Percentiles rank a stretch among this genome's conserved stretches.
phyloP scores from a whole-genome alignment of 805 yeast genomes.

The Starmera amethionina region DNA sequence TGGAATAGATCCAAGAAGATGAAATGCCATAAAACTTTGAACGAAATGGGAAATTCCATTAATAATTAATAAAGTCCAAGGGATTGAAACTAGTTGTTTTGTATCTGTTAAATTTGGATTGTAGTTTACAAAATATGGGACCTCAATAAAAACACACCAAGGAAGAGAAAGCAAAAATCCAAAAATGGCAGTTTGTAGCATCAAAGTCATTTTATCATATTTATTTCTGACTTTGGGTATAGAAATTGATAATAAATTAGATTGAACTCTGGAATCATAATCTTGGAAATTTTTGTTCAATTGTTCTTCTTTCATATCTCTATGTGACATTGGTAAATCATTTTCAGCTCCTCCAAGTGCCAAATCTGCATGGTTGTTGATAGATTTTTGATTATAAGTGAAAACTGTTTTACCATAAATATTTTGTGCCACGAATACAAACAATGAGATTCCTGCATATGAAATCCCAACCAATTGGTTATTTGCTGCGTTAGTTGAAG shows the following conservation, averaged over 20 bases:
- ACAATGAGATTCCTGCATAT: constrained; percentile 57
- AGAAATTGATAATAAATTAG: constrained; percentile 2
- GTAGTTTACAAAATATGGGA: constrained; percentile 21
- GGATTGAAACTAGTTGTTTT: constrained; percentile 22
- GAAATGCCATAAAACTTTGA: constrained; percentile 76
- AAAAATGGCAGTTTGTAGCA: constrained; percentile 66
- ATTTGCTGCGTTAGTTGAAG: constrained; percentile 21
- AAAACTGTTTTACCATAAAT: constrained; percentile 79
- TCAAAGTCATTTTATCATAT: constrained; percentile 74
- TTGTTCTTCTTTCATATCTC: constrained; percentile 6
- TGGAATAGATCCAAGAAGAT: constrained; percentile 69
- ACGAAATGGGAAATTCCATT: constrained; percentile 72
- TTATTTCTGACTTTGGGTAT: constrained; percentile 24
- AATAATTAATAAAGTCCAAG: constrained; percentile 41
- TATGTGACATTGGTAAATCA: constrained; percentile 4
- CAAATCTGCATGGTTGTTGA: constrained; percentile 15
- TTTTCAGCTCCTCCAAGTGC: constrained; percentile 9
- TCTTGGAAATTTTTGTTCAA: constrained; percentile 2
- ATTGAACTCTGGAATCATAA: constrained; percentile 8
- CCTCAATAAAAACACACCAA: constrained; percentile 61
- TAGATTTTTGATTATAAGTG: constrained; percentile 29
- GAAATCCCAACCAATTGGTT: constrained; percentile 51
- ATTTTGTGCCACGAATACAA: constrained; percentile 77
- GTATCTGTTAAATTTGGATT: constrained; percentile 13
- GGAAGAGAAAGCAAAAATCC: constrained; percentile 69